Evolutionary conservation across 1,284 basidiomycete genomes (phyloP).

Genomic region (Volvariella volvacea): DNA sequence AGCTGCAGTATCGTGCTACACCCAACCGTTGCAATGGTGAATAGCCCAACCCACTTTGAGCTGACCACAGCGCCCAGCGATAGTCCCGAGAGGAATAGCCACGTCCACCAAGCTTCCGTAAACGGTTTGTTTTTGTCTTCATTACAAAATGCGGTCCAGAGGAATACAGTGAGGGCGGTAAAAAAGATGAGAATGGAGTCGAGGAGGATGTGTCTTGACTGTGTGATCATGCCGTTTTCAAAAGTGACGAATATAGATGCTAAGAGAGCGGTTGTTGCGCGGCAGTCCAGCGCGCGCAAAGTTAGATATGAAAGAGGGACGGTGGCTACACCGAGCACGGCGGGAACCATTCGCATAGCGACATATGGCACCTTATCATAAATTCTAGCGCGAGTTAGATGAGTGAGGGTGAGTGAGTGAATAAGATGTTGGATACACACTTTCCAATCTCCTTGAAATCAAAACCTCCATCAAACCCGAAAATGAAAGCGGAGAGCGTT

Average conservation of each 20-base stretch:
- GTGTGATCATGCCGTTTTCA: constrained; percentile 94
- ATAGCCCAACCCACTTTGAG: constrained; percentile 98
- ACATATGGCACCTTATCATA: constrained; percentile 92
- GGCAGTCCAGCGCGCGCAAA: constrained; percentile 85
- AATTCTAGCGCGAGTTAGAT: constrained; percentile 45
- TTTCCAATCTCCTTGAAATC: constrained; percentile 98
- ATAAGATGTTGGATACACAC: too few species aligned
- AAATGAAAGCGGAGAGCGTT: constrained; percentile 83
- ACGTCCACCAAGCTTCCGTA: constrained; percentile 86
- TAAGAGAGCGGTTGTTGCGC: constrained; percentile 85
- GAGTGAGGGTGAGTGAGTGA: too few species aligned
- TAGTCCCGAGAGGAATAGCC: constrained; percentile 85
- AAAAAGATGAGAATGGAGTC: constrained; percentile 98
- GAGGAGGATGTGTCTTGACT: constrained; percentile 94
- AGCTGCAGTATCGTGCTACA: constrained; percentile 81
- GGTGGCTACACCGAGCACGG: constrained; percentile 83
- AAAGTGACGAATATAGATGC: constrained; percentile 90
- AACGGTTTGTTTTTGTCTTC: constrained; percentile 84
- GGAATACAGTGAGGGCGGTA: constrained; percentile 83
- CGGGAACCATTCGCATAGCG: constrained; percentile 92
- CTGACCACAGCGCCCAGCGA: constrained; percentile 88
- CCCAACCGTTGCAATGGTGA: constrained; percentile 96
- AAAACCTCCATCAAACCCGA: constrained; percentile 90
- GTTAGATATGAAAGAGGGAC: constrained; percentile 93
- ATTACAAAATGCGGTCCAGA: constrained; percentile 89